Evolutionary conservation across 2,329 filamentous ascomycete species (phyloP), one percentile per base, ranked within the genome.

Genomic region (Amauroascus verrucosus): DNA sequence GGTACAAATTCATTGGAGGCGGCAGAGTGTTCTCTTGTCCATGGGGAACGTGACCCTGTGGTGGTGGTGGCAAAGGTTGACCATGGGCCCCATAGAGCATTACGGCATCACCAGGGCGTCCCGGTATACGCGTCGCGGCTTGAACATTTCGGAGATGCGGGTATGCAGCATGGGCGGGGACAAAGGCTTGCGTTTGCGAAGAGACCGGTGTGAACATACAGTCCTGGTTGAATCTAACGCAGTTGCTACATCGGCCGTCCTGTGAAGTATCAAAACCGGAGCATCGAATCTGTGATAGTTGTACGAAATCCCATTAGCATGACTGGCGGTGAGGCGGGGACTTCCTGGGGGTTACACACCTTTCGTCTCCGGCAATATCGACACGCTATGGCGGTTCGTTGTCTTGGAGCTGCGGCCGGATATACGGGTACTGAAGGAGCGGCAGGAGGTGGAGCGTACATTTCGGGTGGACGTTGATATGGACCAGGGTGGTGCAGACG

Each of bases 141-240:
- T 64, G 65, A 30, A 57, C 53, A 58, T 74, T 74, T 53, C 75
- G 72, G 63, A 79, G 65, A 61, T 76, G 71, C 14, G 77, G 77
- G 58, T 78, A 85, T 54, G 83, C 80, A 6, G 83, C 82, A 64
- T 86, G 82, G 8, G 83, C 83, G 6, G 84, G 84, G 32, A 87
- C 84, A 63, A 87, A 87, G 9, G 84, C 84, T 66, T 86, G 83
- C 3, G 58, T 53, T 69, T 86, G 83, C 9, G 83, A 84, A 2
- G 82, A 86, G 22, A 88, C 84, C 1, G 84, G 84, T 1, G 83
- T 86, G 68, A 88, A 88, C 68, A 88, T 81, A 70, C 84, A 88
- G 65, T 86, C 83, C 68, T 87, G 84, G 59, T 84, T 83, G 70
- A 87, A 88, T 46, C 84, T 76, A 58, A 82, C 75, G 65, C 84